phyloP scores from a whole-genome alignment of 352 stramenopile genomes.

The Phytophthora crassamura region DNA sequence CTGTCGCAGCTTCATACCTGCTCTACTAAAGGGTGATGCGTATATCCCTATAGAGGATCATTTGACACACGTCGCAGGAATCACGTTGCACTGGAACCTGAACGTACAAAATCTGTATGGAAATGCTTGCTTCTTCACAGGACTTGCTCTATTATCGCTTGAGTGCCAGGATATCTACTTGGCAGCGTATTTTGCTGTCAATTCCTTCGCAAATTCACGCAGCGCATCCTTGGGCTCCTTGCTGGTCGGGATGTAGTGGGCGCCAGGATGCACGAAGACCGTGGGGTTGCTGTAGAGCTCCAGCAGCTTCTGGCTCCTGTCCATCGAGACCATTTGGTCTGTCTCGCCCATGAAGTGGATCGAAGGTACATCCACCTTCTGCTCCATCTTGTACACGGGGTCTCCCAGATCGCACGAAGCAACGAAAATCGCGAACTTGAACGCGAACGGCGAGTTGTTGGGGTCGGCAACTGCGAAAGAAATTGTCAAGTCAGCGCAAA shows the following conservation, averaged over 20 bases:
- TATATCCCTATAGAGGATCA: slow-evolving; percentile 13
- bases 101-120: neutral
- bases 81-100: too few species aligned
- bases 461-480: slow-evolving; percentile 39
- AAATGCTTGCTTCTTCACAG: neutral
- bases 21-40: slow-evolving; percentile 16
- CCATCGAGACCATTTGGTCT: slow-evolving; percentile 64
- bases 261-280: slow-evolving; percentile 68
- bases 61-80: slow-evolving; percentile 12
- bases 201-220: slow-evolving; percentile 64
- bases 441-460: slow-evolving; percentile 53
- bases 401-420: slow-evolving; percentile 47
- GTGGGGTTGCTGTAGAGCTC: slow-evolving; percentile 56
- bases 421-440: slow-evolving; percentile 79
- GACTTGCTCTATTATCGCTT: slow-evolving; percentile 10
- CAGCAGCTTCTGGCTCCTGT: slow-evolving; percentile 55
- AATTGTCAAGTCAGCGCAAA: neutral
- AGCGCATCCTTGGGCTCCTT: slow-evolving; percentile 83
- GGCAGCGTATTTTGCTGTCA: slow-evolving; percentile 22
- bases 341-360: slow-evolving; percentile 85
- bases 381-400: slow-evolving; percentile 28
- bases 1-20: neutral
- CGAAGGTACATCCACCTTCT: slow-evolving; percentile 64
- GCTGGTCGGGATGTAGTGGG: slow-evolving; percentile 84
- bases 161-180: slow-evolving; percentile 12